These are phyloP conservation scores for Sporothrix schenckii DNA, from an alignment of 2,329 filamentous ascomycete species.

Conservation along the genomic window DNA sequence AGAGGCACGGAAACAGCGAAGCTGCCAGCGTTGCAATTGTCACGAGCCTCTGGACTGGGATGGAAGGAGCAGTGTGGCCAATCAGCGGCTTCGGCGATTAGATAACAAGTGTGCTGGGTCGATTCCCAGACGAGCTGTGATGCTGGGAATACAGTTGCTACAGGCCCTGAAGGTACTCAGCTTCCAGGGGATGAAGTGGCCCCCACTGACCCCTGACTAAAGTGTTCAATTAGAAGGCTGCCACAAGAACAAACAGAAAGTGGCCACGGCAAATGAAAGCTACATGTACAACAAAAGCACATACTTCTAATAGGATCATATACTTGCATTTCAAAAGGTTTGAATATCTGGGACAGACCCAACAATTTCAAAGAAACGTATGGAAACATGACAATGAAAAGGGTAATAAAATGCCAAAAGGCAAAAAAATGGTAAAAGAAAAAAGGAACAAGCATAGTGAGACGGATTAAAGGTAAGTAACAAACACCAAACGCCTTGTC, in stretches of 20 bases:
- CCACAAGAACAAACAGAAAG: background rate
- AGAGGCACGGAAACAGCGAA: conserved; percentile 5
- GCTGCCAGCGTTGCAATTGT: conserved; percentile 37
- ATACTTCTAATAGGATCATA: background rate
- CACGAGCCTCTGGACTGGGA: conserved; percentile 27
- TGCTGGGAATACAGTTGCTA: conserved; percentile 1
- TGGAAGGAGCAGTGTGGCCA: conserved; percentile 21
- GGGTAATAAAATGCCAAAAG: background rate
- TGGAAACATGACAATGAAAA: background rate
- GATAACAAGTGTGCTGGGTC: conserved; percentile 14
- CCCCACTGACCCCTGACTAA: conserved; percentile 26
- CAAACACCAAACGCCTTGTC: conserved; percentile 34
- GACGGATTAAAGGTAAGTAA: background rate
- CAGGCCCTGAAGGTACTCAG: background rate
- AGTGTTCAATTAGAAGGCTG: conserved; percentile 12
- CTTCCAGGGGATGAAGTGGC: background rate
- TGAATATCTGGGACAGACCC: conserved; percentile 12
- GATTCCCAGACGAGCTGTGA: background rate
- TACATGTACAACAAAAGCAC: background rate
- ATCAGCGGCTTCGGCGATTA: conserved; percentile 28
- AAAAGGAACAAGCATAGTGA: background rate
- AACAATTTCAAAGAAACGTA: background rate
- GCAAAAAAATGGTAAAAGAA: background rate
- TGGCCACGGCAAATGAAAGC: background rate
- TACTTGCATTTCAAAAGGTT: conserved; percentile 7